A percentile compares a stretch with the other conserved stretches of the same genome.
Evolutionary conservation across 768 basidiomycete genomes (phyloP).

Genomic region (Pleurotus tuoliensis): DNA sequence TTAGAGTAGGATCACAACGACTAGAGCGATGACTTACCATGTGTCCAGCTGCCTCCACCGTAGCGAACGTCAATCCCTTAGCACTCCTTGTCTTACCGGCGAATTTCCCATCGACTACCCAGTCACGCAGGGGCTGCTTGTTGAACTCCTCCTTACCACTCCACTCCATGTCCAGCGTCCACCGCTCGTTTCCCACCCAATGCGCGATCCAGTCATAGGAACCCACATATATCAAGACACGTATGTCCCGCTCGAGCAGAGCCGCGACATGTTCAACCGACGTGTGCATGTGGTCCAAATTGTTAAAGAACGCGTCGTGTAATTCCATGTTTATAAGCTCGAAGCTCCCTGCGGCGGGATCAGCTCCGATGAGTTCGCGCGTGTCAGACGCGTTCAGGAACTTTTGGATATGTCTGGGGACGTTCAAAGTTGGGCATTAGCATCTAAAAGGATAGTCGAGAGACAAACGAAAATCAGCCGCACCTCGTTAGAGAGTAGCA

Average conservation of each 20-base stretch:
- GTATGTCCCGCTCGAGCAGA: constrained; percentile 55
- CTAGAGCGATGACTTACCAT: constrained; percentile 39
- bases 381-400: constrained; percentile 62
- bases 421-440: not conserved
- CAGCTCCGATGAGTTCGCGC: constrained; percentile 59
- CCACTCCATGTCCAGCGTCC: constrained; percentile 32
- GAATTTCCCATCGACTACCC: constrained; percentile 50
- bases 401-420: constrained; percentile 43
- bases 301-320: constrained; percentile 37
- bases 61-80: constrained; percentile 60
- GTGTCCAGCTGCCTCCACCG: constrained; percentile 66
- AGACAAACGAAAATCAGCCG: not conserved
- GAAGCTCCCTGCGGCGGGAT: constrained; percentile 35
- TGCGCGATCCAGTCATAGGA: constrained; percentile 60
- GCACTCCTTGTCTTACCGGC: constrained; percentile 32
- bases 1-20: not conserved
- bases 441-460: too few species aligned
- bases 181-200: constrained; percentile 49
- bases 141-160: constrained; percentile 40
- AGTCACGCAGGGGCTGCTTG: constrained; percentile 43
- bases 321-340: constrained; percentile 35
- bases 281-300: constrained; percentile 29
- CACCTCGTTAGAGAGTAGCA: constrained; percentile 52
- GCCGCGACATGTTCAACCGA: constrained; percentile 46
- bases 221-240: constrained; percentile 55